Evolutionary conservation across 306 rosid genomes (phyloP).

Genomic region (Quercus dentata): DNA sequence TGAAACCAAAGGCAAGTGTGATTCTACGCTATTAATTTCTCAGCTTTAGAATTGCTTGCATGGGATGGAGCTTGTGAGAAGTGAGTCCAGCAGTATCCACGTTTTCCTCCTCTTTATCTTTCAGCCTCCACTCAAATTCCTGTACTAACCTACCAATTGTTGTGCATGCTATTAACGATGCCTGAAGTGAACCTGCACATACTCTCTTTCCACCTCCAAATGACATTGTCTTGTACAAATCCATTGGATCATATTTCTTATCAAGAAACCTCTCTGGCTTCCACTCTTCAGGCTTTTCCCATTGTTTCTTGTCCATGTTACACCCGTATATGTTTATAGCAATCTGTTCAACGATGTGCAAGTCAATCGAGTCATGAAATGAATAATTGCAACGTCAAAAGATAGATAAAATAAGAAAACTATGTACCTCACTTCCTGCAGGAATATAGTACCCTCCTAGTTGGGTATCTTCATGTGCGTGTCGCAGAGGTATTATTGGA

Average conservation of each 20-base stretch:
- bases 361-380: neutral
- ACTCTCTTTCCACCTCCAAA: slow-evolving; percentile 93
- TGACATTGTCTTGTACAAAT: slow-evolving; percentile 88
- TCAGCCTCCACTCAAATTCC: slow-evolving; percentile 73
- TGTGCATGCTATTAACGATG: slow-evolving; percentile 53
- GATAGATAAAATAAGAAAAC: neutral
- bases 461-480: slow-evolving; percentile 78
- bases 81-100: slow-evolving; percentile 81
- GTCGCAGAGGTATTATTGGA: slow-evolving; percentile 69
- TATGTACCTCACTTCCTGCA: slow-evolving; percentile 74
- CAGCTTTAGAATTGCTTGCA: slow-evolving; percentile 49
- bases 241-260: slow-evolving; percentile 51
- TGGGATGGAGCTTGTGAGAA: slow-evolving; percentile 70
- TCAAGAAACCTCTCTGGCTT: slow-evolving; percentile 85
- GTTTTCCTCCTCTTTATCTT: slow-evolving; percentile 66
- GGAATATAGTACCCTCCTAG: slow-evolving; percentile 78
- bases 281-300: slow-evolving; percentile 81
- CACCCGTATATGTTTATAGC: slow-evolving; percentile 89
- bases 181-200: slow-evolving; percentile 90
- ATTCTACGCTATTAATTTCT: slow-evolving; percentile 23
- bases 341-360: slow-evolving; percentile 42
- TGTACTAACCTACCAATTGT: slow-evolving; percentile 73
- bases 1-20: neutral
- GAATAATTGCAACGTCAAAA: neutral
- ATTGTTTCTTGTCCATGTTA: slow-evolving; percentile 67